Conservation (phyloP, 2,329 filamentous ascomycete species). For the Sporothrix variecibatus region DNA sequence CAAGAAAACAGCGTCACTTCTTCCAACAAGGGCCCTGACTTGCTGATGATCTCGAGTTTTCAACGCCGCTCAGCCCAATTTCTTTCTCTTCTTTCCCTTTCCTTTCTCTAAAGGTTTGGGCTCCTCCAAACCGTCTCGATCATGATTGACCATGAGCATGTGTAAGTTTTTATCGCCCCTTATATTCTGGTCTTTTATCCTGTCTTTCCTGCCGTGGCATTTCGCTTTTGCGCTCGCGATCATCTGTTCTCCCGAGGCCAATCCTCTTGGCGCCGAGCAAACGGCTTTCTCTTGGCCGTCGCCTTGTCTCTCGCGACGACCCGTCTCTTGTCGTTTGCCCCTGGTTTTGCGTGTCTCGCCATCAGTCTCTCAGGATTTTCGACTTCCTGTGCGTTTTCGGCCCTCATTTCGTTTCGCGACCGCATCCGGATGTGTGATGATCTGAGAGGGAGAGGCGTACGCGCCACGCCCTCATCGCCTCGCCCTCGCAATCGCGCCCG, state of each 20-base stretch:
- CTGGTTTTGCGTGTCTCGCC: background rate
- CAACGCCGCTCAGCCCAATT: background rate
- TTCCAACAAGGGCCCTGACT: background rate
- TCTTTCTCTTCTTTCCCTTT: constrained; percentile 13
- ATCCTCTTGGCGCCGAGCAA: constrained; percentile 27
- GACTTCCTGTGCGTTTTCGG: background rate
- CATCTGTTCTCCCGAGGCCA: background rate
- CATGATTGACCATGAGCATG: constrained; percentile 33
- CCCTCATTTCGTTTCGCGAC: background rate
- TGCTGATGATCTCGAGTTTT: constrained; percentile 26
- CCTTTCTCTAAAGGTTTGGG: constrained; percentile 26
- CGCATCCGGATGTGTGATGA: background rate
- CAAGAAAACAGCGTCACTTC: constrained; percentile 26
- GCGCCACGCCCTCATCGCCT: background rate
- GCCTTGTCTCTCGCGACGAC: constrained; percentile 24
- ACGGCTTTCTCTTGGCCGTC: constrained; percentile 24
- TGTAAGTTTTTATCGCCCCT: constrained; percentile 26
- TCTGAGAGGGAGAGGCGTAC: background rate
- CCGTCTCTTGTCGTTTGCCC: constrained; percentile 2
- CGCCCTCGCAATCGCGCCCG: background rate
- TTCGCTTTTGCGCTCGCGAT: constrained; percentile 4
- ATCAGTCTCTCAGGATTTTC: background rate
- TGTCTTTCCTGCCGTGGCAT: background rate
- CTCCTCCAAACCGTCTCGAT: constrained; percentile 28
- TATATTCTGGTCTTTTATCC: background rate